Base-by-base conservation (phyloP, 106 monocot genomes). In the Platanthera zijinensis region DNA sequence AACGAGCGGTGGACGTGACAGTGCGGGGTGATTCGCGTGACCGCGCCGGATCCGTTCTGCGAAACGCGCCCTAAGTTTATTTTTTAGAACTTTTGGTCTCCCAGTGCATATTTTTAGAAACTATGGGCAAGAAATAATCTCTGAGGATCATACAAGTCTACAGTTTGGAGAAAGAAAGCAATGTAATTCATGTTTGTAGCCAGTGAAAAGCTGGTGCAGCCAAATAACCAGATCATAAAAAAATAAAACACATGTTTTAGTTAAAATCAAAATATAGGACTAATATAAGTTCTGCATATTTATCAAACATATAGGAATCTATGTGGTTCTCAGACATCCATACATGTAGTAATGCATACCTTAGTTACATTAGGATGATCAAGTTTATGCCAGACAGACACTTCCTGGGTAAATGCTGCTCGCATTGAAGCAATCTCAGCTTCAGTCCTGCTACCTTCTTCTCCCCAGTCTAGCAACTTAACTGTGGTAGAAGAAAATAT, bases 321-420 rank as follows among this genome's bases (percentile, higher is more conserved):
- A 47, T 48, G 8, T 48, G 50, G 51, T 19, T 5, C 18, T 22
- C 39, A 72, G 51, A 4, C 22, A 72, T 19, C 2, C 21, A 71
- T 48, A 72, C 18, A 21, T 72, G 51, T 6, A 72, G 57, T 3
- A 18, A 84, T 75, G 4, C 48, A 18, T 78, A 92, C 91, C 92
- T 90, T 95, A 10, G 95, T 92, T 25, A 99, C 97, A 84, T 99
- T 99, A 22, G 97, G 94, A 83, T 99, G 97, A 77, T 99, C 94
- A 76, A 95, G 92, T 78, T 95, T 86, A 86, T 95, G 90, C 95
- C 95, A 95, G 64, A 95, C 95, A 73, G 90, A 81, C 64, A 95
- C 95, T 82, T 95, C 92, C 49, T 92, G 95, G 51, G 86, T 82
- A 86, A 95, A 95, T 53, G 88, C 90, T 47, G 86, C 46, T 28